A percentile compares a stretch with the other conserved stretches of the same genome.
These are phyloP conservation scores for Cyberlindnera euphorbiae DNA, from an alignment of 805 yeast genomes.

Conservation along the genomic window DNA sequence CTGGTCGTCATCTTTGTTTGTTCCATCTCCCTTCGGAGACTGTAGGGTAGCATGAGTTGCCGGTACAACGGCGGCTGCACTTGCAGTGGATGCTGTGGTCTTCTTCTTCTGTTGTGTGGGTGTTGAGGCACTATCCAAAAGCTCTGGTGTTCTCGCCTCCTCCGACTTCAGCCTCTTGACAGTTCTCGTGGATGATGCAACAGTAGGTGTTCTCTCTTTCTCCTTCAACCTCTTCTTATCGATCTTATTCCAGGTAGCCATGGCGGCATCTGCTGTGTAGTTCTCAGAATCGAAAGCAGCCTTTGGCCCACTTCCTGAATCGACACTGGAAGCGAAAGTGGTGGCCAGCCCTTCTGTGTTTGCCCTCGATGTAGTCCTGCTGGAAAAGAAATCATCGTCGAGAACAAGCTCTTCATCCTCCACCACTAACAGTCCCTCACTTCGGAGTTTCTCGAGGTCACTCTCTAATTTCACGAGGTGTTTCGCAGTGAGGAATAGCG, in stretches of 20 bases:
- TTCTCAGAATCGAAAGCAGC: too few species aligned
- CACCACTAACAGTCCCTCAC: slow-evolving; percentile 70
- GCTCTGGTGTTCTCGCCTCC: slow-evolving; percentile 19
- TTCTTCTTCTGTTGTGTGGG: not conserved
- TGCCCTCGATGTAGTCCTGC: slow-evolving; percentile 28
- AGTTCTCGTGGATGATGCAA: slow-evolving; percentile 6
- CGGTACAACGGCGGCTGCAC: not conserved
- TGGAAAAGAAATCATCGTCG: slow-evolving; percentile 32
- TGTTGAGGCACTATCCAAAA: not conserved
- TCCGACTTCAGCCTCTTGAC: slow-evolving; percentile 23
- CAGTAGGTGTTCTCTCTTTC: slow-evolving; percentile 15
- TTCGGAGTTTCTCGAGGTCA: slow-evolving; percentile 70
- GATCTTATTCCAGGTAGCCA: slow-evolving; percentile 6
- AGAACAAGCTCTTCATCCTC: slow-evolving; percentile 33
- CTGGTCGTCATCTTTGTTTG: slow-evolving; percentile 53
- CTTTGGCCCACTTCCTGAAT: not conserved
- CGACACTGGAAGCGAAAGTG: not conserved
- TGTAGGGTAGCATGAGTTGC: not conserved
- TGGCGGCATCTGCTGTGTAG: too few species aligned
- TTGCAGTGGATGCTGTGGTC: not conserved
- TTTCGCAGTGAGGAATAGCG: slow-evolving; percentile 69
- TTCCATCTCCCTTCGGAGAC: slow-evolving; percentile 10
- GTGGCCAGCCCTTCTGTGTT: slow-evolving; percentile 15
- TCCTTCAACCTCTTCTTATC: slow-evolving; percentile 4
- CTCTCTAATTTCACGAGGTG: slow-evolving; percentile 70